Evolutionary conservation across 768 basidiomycete genomes (phyloP).

Genomic region (Amanita jacksonii): DNA sequence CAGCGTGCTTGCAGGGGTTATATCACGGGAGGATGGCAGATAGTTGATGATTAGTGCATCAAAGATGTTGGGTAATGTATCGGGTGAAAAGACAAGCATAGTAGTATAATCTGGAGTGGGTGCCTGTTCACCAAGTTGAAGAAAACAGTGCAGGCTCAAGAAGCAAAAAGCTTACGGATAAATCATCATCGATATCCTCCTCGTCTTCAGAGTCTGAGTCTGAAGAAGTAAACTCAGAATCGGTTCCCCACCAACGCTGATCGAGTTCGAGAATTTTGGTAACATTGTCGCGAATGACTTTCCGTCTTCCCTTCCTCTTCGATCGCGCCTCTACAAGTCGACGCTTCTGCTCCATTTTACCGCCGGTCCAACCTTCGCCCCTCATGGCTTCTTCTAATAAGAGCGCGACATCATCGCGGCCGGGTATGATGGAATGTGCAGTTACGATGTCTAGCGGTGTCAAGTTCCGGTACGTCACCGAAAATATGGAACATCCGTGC

Average conservation of each 20-base stretch:
- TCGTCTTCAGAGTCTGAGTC: constrained; percentile 32
- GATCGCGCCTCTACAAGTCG: constrained; percentile 46
- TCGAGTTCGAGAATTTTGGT: constrained; percentile 46
- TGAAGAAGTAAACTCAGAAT: constrained; percentile 32
- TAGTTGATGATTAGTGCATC: constrained; percentile 75
- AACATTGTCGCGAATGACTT: constrained; percentile 48
- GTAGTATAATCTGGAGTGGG: constrained; percentile 68
- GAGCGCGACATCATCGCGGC: constrained; percentile 79
- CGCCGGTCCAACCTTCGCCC: constrained; percentile 73
- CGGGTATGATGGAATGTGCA: constrained; percentile 70
- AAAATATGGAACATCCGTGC: constrained; percentile 79
- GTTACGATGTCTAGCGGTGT: constrained; percentile 88
- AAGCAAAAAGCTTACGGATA: constrained; percentile 28
- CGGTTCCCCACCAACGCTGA: constrained; percentile 56
- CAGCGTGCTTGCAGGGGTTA: constrained; percentile 84
- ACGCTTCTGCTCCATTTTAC: constrained; percentile 62
- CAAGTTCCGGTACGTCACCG: constrained; percentile 65
- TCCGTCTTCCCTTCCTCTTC: constrained; percentile 43
- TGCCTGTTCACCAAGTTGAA: constrained; percentile 38
- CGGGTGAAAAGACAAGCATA: constrained; percentile 91
- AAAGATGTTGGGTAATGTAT: constrained; percentile 67
- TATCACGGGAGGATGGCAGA: constrained; percentile 58
- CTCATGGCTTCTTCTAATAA: constrained; percentile 87
- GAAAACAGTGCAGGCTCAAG: constrained; percentile 5
- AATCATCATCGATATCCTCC: constrained; percentile 40